Conservation (phyloP, 108 stramenopile genomes). For the Nitzschia sp. region DNA sequence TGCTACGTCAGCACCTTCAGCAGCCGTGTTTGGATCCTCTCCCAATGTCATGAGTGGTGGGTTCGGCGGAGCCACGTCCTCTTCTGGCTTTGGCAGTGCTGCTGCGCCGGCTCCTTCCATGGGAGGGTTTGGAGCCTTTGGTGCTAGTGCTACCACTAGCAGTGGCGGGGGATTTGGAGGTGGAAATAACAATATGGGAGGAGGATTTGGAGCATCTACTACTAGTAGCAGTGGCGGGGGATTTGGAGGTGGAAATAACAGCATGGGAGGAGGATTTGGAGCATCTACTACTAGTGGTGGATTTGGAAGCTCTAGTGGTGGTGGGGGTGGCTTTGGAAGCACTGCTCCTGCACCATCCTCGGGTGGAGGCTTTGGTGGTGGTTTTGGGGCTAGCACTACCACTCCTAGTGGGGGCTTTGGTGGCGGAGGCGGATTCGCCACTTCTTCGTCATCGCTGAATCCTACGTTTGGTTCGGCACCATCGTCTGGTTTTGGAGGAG, state of each 20-base stretch:
- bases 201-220: conserved; percentile 6
- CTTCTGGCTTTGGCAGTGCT: conserved; percentile 5
- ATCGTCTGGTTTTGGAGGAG: conserved; percentile 15
- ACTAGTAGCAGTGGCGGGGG: neutral
- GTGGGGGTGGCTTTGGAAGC: conserved; percentile 9
- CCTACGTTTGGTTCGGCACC: neutral
- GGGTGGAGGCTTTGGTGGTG: conserved; percentile 4
- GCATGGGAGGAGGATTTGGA: conserved; percentile 18
- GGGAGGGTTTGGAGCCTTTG: conserved; percentile 22
- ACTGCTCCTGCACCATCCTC: conserved; percentile 7
- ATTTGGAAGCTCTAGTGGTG: neutral
- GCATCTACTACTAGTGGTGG: neutral
- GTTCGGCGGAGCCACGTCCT: neutral
- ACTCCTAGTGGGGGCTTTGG: neutral
- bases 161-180: neutral
- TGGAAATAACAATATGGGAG: neutral
- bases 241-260: neutral
- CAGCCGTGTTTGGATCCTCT: conserved; percentile 19
- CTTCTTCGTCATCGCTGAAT: neutral
- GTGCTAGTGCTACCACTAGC: too few species aligned
- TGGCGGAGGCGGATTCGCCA: neutral
- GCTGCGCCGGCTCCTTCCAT: neutral
- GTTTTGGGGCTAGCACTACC: neutral
- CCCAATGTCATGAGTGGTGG: conserved; percentile 13
- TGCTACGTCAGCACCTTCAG: neutral